A percentile compares a stretch with the other conserved stretches of the same genome.
Conservation (phyloP, 192 early-diverging fungal species). For the Lobosporangium transversale region DNA sequence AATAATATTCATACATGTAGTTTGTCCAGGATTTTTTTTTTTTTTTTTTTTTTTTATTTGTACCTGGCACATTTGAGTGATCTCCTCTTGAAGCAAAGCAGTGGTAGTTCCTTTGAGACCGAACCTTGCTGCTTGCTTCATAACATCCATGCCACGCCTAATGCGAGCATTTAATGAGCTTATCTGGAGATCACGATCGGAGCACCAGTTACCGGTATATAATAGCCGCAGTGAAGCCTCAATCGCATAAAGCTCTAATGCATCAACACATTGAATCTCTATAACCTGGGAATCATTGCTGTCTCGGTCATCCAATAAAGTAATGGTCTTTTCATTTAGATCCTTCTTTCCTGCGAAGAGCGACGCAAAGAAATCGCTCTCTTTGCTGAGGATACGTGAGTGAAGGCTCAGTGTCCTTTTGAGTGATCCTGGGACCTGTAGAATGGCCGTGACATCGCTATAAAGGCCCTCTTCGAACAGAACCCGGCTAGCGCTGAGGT, state of each 20-base stretch:
- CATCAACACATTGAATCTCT: constrained; percentile 45
- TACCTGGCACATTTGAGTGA: constrained; percentile 49
- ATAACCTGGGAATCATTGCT: constrained; percentile 17
- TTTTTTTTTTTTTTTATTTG: no score
- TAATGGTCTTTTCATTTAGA: constrained; percentile 27
- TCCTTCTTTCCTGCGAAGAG: constrained; percentile 28
- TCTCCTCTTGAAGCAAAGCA: constrained; percentile 42
- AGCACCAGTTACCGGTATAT: constrained; percentile 47
- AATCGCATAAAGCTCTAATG: constrained; percentile 35
- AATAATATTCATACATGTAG: no score
- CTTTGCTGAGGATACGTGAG: constrained; percentile 34
- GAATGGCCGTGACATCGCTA: constrained; percentile 31
- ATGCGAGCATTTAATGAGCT: constrained; percentile 40
- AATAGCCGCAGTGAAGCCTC: constrained; percentile 44
- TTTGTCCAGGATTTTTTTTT: no score
- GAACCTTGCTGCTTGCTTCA: constrained; percentile 26
- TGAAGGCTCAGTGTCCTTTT: constrained; percentile 39
- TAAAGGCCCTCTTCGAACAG: constrained; percentile 49
- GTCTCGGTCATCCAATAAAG: constrained; percentile 24
- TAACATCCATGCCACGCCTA: constrained; percentile 45
- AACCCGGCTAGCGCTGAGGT: constrained; percentile 47
- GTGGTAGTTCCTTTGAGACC: constrained; percentile 31
- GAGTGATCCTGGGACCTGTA: constrained; percentile 35
- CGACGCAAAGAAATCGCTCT: constrained; percentile 38
- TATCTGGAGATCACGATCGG: constrained; percentile 48